Base-by-base conservation (phyloP, 139 green algal genomes). In the Micromonas commoda region DNA sequence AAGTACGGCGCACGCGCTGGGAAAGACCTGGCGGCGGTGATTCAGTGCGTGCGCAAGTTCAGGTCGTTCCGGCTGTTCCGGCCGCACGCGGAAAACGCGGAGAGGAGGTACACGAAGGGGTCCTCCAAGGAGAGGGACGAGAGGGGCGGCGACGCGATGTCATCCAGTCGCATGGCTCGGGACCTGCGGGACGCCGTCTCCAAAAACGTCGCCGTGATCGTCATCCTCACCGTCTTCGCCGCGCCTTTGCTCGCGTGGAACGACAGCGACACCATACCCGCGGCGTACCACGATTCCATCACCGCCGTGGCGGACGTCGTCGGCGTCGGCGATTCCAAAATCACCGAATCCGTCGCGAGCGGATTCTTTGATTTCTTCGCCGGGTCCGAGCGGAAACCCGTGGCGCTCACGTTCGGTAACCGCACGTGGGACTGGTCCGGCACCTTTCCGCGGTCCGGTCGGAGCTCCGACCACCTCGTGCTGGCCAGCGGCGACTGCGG, bases 211-310 rank as follows among this genome's bases (percentile, higher is more conserved):
- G 77, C 77, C 21, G 9, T 45, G 16, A 45, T 81, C n/a, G 45
- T 77, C 29, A 68, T 81, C 37, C 31, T 81, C 4, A 70, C 65
- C 19, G 32, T 81, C 31, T 60, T 74, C 26, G 77, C 65, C 28
- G 39, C 67, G 24, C 64, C 65, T 2, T 29, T 81, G 29, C 65
- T 81, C n/a, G 29, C 45, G 34, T 69, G 28, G 35, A 65, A 81
- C 26, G 65, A 77, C 32, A 32, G 38, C 3, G 33, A 81, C 67
- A 39, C 60, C 4, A 35, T 37, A 6, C 38, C 37, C 32, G 6
- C 54, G 32, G 37, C 37, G 38, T 77, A 77, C 28, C 16, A 66
- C 21, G 19, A 13, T 5, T 51, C 45, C 19, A 32, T 77, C 23
- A 35, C 13, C 5, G 70, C 33, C 6, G 20, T 38, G 16, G 13